phyloP scores from a whole-genome alignment of 306 rosid genomes.

The Lathyrus aphaca region DNA sequence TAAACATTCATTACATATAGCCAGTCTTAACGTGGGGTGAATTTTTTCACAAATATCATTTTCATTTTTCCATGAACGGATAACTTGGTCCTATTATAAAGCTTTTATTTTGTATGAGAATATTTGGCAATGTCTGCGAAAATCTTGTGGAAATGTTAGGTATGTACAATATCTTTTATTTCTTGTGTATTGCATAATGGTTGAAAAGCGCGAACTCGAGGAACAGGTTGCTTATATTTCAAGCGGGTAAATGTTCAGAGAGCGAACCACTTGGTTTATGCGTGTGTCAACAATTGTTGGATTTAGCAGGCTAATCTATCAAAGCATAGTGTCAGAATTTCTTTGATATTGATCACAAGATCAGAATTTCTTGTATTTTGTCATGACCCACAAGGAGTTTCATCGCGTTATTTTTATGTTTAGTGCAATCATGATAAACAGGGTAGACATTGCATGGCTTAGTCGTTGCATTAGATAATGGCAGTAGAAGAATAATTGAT shows the following conservation, averaged over 20 bases:
- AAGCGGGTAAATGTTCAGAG: not conserved
- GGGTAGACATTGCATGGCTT: no score
- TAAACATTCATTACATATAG: constrained; percentile 12
- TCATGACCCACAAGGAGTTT: no score
- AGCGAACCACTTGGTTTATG: not conserved
- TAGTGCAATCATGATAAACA: no score
- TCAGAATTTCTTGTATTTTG: no score
- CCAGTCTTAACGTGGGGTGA: constrained; percentile 16
- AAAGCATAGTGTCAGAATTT: not conserved
- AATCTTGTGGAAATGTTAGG: not conserved
- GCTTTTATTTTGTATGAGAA: constrained; percentile 3
- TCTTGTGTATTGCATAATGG: not conserved
- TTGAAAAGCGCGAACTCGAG: not conserved
- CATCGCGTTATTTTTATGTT: no score
- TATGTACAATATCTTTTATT: not conserved
- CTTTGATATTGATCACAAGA: no score
- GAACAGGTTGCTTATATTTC: not conserved
- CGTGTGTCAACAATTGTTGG: not conserved
- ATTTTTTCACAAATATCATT: not conserved
- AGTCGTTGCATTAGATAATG: no score
- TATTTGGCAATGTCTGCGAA: not conserved
- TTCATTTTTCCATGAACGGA: not conserved
- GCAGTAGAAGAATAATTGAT: no score
- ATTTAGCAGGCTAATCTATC: not conserved
- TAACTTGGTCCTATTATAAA: not conserved